phyloP scores from a whole-genome alignment of 768 basidiomycete species.

The Dacryopinax primogenitus region DNA sequence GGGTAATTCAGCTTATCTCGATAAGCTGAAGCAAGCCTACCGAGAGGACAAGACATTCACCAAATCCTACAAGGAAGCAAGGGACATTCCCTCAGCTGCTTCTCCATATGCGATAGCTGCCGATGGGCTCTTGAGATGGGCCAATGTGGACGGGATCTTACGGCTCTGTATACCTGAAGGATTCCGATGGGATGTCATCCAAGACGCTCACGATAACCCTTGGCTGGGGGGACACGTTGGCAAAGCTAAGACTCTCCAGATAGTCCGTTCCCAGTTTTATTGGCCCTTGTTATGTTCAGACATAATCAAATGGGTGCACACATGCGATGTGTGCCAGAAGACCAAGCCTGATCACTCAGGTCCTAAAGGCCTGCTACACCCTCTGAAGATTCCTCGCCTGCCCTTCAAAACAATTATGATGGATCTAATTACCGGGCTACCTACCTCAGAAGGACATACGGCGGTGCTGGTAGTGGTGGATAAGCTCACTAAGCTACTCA shows the following conservation, averaged over 20 bases:
- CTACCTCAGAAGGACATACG: slow-evolving; percentile 11
- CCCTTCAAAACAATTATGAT: slow-evolving; percentile 13
- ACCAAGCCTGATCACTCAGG: not conserved
- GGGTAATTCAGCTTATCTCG: too few species aligned
- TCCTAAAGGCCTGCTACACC: slow-evolving; percentile 10
- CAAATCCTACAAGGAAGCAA: too few species aligned
- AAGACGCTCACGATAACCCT: slow-evolving; percentile 21
- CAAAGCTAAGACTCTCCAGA: slow-evolving; percentile 22
- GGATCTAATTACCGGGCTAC: slow-evolving; percentile 20
- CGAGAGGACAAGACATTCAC: too few species aligned
- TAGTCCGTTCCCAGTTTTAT: slow-evolving; percentile 21
- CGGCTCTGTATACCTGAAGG: slow-evolving; percentile 22
- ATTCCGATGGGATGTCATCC: slow-evolving; percentile 19
- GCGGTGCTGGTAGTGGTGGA: slow-evolving; percentile 15
- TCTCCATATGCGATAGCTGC: not conserved
- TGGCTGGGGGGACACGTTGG: slow-evolving; percentile 25
- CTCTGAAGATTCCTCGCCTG: slow-evolving; percentile 8
- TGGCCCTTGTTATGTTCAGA: slow-evolving; percentile 27
- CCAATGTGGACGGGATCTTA: slow-evolving; percentile 15
- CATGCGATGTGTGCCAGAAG: slow-evolving; percentile 17
- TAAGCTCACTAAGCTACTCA: slow-evolving; percentile 15
- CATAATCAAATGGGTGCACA: slow-evolving; percentile 17
- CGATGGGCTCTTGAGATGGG: slow-evolving; percentile 13
- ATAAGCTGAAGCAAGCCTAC: too few species aligned
- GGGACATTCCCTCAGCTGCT: not conserved